Conservation (phyloP, 2,329 filamentous ascomycete genomes). For the Trichoderma sp. region DNA sequence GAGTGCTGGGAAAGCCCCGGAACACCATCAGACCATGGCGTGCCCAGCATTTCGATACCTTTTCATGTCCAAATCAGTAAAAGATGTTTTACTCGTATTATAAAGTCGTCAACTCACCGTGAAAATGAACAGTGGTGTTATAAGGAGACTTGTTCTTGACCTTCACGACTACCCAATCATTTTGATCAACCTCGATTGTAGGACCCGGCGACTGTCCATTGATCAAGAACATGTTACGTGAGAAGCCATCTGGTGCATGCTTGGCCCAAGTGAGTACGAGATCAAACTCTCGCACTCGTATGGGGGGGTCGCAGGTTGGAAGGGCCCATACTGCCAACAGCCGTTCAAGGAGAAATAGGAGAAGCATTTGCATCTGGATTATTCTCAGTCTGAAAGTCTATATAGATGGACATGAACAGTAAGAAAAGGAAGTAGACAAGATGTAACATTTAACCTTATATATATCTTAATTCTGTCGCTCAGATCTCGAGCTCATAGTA, state of each 20-base stretch:
- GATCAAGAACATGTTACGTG: constrained; percentile 53
- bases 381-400: not conserved
- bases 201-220: constrained; percentile 68
- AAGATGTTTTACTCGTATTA: not conserved
- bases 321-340: constrained; percentile 2
- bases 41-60: constrained; percentile 55
- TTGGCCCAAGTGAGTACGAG: constrained; percentile 45
- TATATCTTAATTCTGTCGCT: not conserved
- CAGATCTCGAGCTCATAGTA: not conserved
- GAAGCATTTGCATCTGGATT: not conserved
- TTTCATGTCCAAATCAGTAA: not conserved
- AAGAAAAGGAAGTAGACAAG: not conserved
- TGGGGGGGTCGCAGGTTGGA: not conserved
- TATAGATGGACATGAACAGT: not conserved
- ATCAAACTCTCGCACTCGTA: constrained; percentile 32
- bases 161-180: constrained; percentile 51
- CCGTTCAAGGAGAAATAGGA: constrained; percentile 6
- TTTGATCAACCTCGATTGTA: constrained; percentile 56
- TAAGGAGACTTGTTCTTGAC: constrained; percentile 53
- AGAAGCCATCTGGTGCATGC: constrained; percentile 50
- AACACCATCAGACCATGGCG: constrained; percentile 64
- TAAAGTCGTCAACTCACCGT: constrained; percentile 42
- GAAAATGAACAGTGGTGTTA: constrained; percentile 55
- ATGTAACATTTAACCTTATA: not conserved
- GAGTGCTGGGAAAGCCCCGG: constrained; percentile 59